phyloP scores from a whole-genome alignment of 208 protist species.

The Leishmania mexicana region DNA sequence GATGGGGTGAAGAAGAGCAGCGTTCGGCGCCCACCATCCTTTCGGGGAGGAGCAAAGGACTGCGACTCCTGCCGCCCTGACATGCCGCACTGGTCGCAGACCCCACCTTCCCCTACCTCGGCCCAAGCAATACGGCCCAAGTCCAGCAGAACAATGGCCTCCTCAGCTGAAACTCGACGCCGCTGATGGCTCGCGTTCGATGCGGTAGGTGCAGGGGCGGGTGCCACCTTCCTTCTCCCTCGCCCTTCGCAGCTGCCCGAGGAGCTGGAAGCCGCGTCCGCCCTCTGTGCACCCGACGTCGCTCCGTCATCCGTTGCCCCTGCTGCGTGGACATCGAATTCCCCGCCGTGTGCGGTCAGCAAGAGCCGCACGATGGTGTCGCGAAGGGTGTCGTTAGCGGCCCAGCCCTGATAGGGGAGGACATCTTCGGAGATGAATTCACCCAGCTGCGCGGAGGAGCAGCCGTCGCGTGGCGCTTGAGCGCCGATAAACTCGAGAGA shows the following conservation, averaged over 20 bases:
- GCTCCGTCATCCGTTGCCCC: neutral
- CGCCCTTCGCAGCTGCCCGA: neutral
- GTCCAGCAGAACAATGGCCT: slow-evolving; percentile 21
- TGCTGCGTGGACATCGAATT: slow-evolving; percentile 12
- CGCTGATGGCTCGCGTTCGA: neutral
- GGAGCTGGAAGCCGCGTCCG: neutral
- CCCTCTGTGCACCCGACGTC: neutral
- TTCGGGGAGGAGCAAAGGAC: neutral
- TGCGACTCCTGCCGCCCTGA: neutral
- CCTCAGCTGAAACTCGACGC: slow-evolving; percentile 1
- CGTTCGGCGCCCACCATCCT: neutral
- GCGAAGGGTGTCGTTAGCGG: slow-evolving; percentile 41
- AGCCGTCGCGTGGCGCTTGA: slow-evolving; percentile 51
- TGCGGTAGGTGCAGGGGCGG: neutral
- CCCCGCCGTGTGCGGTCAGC: slow-evolving; percentile 9
- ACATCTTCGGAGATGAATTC: slow-evolving; percentile 75
- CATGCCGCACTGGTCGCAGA: neutral
- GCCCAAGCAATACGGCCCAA: slow-evolving; percentile 5
- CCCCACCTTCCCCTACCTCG: neutral
- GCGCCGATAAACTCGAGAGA: slow-evolving; percentile 67
- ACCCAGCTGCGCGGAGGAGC: slow-evolving; percentile 51
- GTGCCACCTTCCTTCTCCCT: neutral
- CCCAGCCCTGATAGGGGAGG: slow-evolving; percentile 56
- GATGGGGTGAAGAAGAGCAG: slow-evolving; percentile 14
- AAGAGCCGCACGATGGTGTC: slow-evolving; percentile 53